Conservation (phyloP, 2,329 filamentous ascomycete species). For the Ascochyta viciae-villosae region DNA sequence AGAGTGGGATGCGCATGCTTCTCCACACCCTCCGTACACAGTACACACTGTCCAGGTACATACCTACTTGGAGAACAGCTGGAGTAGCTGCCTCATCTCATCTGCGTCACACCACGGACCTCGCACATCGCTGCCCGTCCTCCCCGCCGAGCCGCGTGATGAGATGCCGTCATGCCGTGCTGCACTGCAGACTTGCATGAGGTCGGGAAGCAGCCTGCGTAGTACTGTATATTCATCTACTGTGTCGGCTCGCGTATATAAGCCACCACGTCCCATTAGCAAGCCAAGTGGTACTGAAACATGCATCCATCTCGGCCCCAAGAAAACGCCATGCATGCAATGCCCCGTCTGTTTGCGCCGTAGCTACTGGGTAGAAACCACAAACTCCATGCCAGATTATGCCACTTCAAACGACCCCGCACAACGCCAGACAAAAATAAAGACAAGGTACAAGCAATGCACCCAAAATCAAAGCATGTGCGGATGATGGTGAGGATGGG, state of each 20-base stretch:
- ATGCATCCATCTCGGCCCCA: not conserved
- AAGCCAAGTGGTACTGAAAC: not conserved
- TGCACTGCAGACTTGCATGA: not conserved
- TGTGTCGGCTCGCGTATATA: not conserved
- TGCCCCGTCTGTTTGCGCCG: conserved; percentile 11
- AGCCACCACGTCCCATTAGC: not conserved
- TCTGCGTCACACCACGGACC: too few relatives aligned
- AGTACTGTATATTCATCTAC: conserved; percentile 5
- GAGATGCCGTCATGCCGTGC: not conserved
- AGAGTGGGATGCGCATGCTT: conserved; percentile 1
- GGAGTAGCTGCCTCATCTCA: too few relatives aligned
- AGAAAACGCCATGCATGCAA: conserved; percentile 8
- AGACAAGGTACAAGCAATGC: not conserved
- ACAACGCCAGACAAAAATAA: not conserved
- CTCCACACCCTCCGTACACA: not conserved
- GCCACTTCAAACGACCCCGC: not conserved
- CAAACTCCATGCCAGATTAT: conserved; percentile 14
- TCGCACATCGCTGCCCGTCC: too few relatives aligned
- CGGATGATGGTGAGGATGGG: conserved; percentile 5
- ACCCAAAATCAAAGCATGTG: not conserved
- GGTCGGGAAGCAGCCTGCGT: not conserved
- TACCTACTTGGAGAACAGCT: too few relatives aligned
- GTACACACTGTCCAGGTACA: too few relatives aligned
- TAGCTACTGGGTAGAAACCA: conserved; percentile 4
- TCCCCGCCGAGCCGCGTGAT: not conserved